Evolutionary conservation across 2,329 filamentous ascomycete genomes (phyloP), one percentile per base, ranked within the genome.

Genomic region (Drechslerella stenobrocha): DNA sequence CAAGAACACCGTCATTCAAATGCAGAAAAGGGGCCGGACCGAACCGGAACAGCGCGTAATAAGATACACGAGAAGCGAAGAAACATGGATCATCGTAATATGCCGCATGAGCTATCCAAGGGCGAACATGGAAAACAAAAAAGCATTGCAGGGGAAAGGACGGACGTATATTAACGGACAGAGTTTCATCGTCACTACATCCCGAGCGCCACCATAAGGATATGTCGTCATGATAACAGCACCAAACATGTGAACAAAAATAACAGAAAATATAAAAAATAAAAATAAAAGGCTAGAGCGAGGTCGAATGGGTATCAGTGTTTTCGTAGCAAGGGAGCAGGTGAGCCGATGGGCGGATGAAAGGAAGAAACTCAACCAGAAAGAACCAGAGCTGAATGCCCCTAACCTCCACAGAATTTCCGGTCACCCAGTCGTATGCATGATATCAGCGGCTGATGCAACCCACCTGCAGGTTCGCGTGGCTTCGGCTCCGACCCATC

Each of bases 1-100:
- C 37, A 42, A 42, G 37, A 42, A 42, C 37, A 42, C 37, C 37
- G 15, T 42, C 37, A 42, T n/a, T 5, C 9, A 42, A 42, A 42
- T 42, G 37, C 37, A 42, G 37, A 20, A 42, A 42, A 18, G 9
- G 15, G 15, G 4, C 3, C 4, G 18, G 18, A 42, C 11, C 28
- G 28, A 9, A 42, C 8, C 7, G 18, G 15, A 42, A 7, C 37
- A 20, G 7, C n/a, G 37, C 37, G 18, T 5, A 20, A 42, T 42
- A 42, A 42, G 37, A 20, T 42, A 42, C 37, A 42, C 9, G 13
- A 20, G 37, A 42, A 42, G 37, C 3, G 37, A 42, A 42, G 9
- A 42, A 37, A 37, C 34, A 37, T 37, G 34, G 34, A 37, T 37
- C 7, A 13, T 37, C 3, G 13, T 13, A 37, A 37, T 11, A 37